Evolutionary conservation across 257 asterid genomes (phyloP), one percentile per base, ranked within the genome.

Genomic region (Catharanthus roseus): DNA sequence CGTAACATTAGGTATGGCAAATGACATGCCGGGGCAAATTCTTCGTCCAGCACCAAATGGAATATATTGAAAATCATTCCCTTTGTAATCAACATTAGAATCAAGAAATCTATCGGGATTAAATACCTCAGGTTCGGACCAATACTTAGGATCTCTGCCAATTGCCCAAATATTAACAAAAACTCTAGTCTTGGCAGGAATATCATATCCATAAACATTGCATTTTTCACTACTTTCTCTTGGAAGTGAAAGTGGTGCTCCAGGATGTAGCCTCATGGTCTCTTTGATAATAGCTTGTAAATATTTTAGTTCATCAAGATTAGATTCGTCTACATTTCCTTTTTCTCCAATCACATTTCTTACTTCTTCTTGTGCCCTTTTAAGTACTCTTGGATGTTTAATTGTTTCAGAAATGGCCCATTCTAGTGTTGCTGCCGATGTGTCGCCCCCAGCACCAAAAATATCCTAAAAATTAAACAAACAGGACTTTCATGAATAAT

Each of bases 21-120:
- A 58, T 3, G 72, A 15, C 61, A 68, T 51, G 7, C 72, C 47
- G 47, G 64, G 73, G 26, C 73, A 69, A 18, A 69, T 31, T 21
- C 73, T 69, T 16, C 50, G 51, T 21, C 73, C 73, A 6, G 73
- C 57, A 31, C 73, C 72, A 50, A 68, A 69, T 0, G 73, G 58
- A 10, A 69, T 29, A 51, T 47, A 69, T 29, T 69, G 47, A 19
- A 69, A 69, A 69, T 69, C 29, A 47, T 58, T 24, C 31, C 73
- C 73, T 26, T 29, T 49, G 33, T 49, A 50, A 33, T 69, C 73
- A 8, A 69, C 10, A 1, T 41, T 3, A 6, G 42, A 49, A 18
- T 69, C 60, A 19, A 49, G 49, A 69, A 69, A 69, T 33, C 73
- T 69, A 24, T 69, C 73, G 1, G 73, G 73, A 3, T 50, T 47